Conservation (phyloP, 2,329 filamentous ascomycete genomes). For the Colletotrichum theobromicola region DNA sequence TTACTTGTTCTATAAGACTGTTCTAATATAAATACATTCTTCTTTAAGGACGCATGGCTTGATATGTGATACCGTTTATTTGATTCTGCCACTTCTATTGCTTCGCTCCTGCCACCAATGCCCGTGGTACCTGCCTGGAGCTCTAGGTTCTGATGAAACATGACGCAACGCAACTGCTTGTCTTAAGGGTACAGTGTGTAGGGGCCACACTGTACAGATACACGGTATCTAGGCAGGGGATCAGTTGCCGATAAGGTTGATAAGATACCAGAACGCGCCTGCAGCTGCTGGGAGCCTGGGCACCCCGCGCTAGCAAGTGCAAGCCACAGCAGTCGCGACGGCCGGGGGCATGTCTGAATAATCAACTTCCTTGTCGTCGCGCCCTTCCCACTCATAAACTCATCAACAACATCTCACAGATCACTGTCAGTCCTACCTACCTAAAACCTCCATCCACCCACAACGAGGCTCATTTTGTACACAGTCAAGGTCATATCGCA, state of each 20-base stretch:
- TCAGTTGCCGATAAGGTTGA: neutral
- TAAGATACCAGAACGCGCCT: neutral
- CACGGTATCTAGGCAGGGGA: neutral
- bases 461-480: neutral
- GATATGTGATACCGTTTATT: too few relatives aligned
- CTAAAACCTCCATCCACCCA: neutral
- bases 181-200: neutral
- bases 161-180: neutral
- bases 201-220: neutral
- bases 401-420: neutral
- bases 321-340: neutral
- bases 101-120: neutral
- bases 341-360: neutral
- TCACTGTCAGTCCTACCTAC: neutral
- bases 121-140: neutral
- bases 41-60: neutral
- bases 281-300: neutral
- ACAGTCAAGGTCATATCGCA: constrained; percentile 25
- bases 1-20: constrained; percentile 16
- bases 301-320: neutral
- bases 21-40: constrained; percentile 18
- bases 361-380: neutral
- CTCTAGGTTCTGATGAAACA: constrained; percentile 2
- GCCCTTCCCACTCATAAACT: neutral
- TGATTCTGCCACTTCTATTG: too few relatives aligned